phyloP scores from a whole-genome alignment of 805 yeast genomes.

The Wickerhamiella musiphila region DNA sequence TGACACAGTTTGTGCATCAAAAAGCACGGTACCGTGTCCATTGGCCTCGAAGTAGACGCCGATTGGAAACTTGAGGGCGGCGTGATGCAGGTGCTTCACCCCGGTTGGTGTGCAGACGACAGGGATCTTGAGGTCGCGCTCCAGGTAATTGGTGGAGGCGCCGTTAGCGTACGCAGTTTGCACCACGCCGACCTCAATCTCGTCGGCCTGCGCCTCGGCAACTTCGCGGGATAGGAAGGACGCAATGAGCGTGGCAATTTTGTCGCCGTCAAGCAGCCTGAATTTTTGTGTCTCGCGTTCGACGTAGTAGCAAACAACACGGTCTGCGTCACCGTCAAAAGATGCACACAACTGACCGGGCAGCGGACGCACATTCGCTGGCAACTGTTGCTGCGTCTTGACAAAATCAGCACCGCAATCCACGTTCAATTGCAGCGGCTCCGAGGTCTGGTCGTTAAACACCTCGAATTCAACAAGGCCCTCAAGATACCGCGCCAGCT shows the following conservation, averaged over 20 bases:
- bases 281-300: constrained; percentile 20
- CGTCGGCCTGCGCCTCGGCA: constrained; percentile 28
- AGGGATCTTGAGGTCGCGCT: constrained; percentile 45
- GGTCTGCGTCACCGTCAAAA: constrained; percentile 95
- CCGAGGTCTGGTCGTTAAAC: constrained; percentile 35
- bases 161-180: constrained; percentile 99
- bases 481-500: constrained; percentile 29
- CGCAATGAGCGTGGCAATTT: constrained; percentile 74
- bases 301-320: constrained; percentile 55
- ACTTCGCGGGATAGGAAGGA: constrained; percentile 38
- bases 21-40: constrained; percentile 95
- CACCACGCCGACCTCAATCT: constrained; percentile 49
- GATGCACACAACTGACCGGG: constrained; percentile 49
- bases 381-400: constrained; percentile 70
- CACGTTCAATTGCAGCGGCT: constrained; percentile 46
- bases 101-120: constrained; percentile 89
- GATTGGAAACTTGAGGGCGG: constrained; percentile 65
- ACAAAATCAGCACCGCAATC: constrained; percentile 94
- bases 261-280: constrained; percentile 69
- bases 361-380: constrained; percentile 35
- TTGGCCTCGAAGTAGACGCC: constrained; percentile 97
- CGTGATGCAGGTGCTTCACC: constrained; percentile 90
- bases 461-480: constrained; percentile 26
- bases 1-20: constrained; percentile 36
- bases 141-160: constrained; percentile 58